Base-by-base conservation (phyloP, 1,139 yeast species). In the Debaryomyces sp. region DNA sequence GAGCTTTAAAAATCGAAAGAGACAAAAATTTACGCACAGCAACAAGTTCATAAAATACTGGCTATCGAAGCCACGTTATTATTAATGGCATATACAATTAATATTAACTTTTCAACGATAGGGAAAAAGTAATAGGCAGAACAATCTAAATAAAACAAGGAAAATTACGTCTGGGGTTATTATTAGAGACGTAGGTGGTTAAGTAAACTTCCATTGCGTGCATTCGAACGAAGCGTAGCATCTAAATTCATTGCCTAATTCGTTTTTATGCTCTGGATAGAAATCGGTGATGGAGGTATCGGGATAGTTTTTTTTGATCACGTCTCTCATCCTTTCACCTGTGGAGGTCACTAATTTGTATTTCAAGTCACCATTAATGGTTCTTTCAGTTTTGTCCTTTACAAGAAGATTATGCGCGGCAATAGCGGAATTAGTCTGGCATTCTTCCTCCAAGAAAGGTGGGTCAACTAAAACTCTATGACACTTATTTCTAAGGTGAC, bases 401-500 rank as follows among this genome's bases (percentile, higher is more conserved):
- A 73, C 75, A 46, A 87, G 64, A 44, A 90, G 67, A 43, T 81
- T 78, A 38, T 82, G 74, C 0, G 94, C 95, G 3, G 95, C 86
- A 41, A 76, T 61, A 0, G 95, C 80, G 1, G 89, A 85, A 57
- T 87, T 88, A 12, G 81, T 71, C 65, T 91, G 97, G 60, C 97
- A 90, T 45, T 86, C 90, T 41, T 78, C 82, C 55, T 88, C 89
- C 50, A 91, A 71, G 60, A 89, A 91, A 24, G 97, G 97, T 1
- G 97, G 97, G 64, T 91, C 97, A 12, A 90, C 83, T 50, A 91
- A 68, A n/a, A 89, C 63, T 55, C 96, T 71, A 61, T 90, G 86
- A 47, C 89, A 85, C 57, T 80, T 83, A 42, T 87, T 80, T 54
- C 73, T 75, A 41, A 89, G 70, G 41, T 73, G 70, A 1, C 69